Conservation (phyloP, 495 filamentous ascomycete species). For the Daldinia decipiens region DNA sequence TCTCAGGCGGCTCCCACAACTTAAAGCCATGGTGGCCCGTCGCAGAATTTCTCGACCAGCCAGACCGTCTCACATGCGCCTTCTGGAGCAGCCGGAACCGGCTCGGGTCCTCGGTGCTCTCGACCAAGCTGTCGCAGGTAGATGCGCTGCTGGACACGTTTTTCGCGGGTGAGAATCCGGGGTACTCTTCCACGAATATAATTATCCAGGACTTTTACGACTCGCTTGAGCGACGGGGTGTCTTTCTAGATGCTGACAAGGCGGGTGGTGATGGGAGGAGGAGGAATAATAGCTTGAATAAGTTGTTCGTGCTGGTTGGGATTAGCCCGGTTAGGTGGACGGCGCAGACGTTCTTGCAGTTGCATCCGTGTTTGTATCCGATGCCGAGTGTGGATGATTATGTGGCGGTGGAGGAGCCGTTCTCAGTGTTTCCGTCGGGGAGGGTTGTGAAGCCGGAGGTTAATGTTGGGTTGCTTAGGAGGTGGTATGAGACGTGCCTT, state of each 20-base stretch:
- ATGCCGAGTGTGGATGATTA: not conserved
- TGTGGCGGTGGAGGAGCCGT: conserved; percentile 15
- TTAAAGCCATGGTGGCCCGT: conserved; percentile 30
- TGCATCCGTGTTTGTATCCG: not conserved
- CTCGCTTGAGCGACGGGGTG: not conserved
- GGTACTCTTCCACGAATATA: conserved; percentile 1
- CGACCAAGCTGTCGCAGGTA: not conserved
- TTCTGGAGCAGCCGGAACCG: conserved; percentile 24
- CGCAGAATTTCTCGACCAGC: conserved; percentile 17
- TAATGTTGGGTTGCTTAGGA: conserved; percentile 15
- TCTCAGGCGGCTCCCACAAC: conserved; percentile 7
- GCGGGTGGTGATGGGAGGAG: not conserved
- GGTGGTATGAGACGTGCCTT: not conserved
- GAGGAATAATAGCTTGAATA: not conserved
- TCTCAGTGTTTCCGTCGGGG: conserved; percentile 25
- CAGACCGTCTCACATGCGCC: conserved; percentile 24
- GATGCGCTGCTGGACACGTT: conserved; percentile 17
- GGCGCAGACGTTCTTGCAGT: conserved; percentile 1
- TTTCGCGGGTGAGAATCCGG: not conserved
- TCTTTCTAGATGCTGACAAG: not conserved
- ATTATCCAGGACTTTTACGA: not conserved
- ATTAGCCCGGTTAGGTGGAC: not conserved
- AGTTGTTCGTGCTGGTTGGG: not conserved
- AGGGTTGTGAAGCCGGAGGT: conserved; percentile 10
- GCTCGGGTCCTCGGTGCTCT: conserved; percentile 12